Conservation (phyloP, 116 monocot genomes). For the Papilionanthe hybrid region DNA sequence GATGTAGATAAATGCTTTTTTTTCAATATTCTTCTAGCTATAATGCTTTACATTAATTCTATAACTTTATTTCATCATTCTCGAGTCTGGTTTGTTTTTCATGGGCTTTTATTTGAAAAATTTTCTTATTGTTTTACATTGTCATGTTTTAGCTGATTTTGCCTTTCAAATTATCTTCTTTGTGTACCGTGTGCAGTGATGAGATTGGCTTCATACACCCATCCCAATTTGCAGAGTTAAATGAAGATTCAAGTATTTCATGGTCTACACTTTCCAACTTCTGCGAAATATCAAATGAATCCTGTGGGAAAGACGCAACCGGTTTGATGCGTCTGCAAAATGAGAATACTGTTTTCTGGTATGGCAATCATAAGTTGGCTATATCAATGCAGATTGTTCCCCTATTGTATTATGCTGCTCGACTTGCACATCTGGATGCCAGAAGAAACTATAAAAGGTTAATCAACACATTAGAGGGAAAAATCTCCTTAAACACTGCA, state of each 20-base stretch:
- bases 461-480: slow-evolving; percentile 5
- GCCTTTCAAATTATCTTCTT: not conserved
- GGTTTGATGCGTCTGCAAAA: slow-evolving; percentile 10
- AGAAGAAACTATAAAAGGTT: slow-evolving; percentile 25
- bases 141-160: slow-evolving; percentile 8
- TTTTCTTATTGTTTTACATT: not conserved
- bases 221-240: slow-evolving; percentile 44
- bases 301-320: not conserved
- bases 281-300: slow-evolving; percentile 5
- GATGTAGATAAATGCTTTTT: not conserved
- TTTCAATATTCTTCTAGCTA: not conserved
- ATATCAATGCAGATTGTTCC: slow-evolving; percentile 46
- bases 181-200: slow-evolving; percentile 35
- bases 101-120: not conserved
- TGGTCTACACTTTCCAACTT: not conserved
- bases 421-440: slow-evolving; percentile 28
- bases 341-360: slow-evolving; percentile 49
- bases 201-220: slow-evolving; percentile 79
- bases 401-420: slow-evolving; percentile 38
- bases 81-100: not conserved
- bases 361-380: slow-evolving; percentile 66
- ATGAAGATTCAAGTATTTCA: slow-evolving; percentile 16
- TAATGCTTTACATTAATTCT: not conserved
- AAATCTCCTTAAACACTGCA: slow-evolving; percentile 10
- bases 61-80: no score